These are phyloP conservation scores for Suhomyces sp. DNA, from an alignment of 805 yeast species.

Conservation along the genomic window DNA sequence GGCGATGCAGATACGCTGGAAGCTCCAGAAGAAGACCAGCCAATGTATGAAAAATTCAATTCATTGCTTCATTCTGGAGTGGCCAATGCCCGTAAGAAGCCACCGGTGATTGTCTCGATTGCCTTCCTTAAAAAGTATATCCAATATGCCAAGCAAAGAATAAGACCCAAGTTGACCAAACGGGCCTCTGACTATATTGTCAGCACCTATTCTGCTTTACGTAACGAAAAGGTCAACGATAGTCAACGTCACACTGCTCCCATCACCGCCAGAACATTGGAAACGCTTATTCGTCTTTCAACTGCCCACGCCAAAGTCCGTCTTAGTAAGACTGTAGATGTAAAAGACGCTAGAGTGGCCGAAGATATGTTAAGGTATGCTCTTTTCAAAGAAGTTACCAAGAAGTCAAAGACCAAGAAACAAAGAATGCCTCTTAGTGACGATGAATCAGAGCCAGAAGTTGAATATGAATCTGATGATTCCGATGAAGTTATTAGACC, in stretches of 20 bases:
- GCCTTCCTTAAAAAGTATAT: constrained; percentile 88
- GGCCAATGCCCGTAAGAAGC: constrained; percentile 18
- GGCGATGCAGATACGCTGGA: constrained; percentile 55
- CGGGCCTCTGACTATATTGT: constrained; percentile 81
- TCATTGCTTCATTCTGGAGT: constrained; percentile 83
- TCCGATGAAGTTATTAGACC: constrained; percentile 14
- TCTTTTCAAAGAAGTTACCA: constrained; percentile 69
- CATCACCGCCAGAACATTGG: constrained; percentile 96
- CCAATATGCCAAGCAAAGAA: constrained; percentile 88
- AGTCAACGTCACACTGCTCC: constrained; percentile 84
- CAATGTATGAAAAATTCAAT: constrained; percentile 81
- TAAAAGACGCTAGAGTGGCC: constrained; percentile 80
- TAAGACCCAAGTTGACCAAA: constrained; percentile 74
- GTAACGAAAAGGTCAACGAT: constrained; percentile 65
- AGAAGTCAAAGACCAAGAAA: constrained; percentile 34
- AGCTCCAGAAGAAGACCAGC: constrained; percentile 47
- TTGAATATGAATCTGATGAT: constrained; percentile 25
- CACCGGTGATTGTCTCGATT: constrained; percentile 53
- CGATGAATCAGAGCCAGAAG: constrained; percentile 29
- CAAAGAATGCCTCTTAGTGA: constrained; percentile 16
- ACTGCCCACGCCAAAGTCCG: constrained; percentile 98
- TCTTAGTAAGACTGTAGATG: constrained; percentile 69
- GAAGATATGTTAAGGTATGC: constrained; percentile 83
- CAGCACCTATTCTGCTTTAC: constrained; percentile 69
- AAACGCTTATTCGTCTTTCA: constrained; percentile 88